Percentiles rank a stretch among this genome's conserved stretches.
phyloP scores from a whole-genome alignment of 257 asterid species.

The Lavandula angustifolia region DNA sequence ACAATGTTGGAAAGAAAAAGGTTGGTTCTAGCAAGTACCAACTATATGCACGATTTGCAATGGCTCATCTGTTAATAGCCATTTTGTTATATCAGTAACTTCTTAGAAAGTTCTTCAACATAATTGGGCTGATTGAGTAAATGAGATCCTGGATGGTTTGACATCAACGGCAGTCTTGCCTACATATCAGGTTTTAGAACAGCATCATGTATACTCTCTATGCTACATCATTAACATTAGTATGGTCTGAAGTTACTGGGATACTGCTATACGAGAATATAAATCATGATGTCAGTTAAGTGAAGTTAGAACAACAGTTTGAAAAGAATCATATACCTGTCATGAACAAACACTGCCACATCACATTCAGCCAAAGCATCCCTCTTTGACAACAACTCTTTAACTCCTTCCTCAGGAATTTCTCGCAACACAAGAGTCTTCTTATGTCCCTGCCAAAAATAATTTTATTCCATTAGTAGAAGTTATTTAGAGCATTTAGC shows the following conservation, averaged over 20 bases:
- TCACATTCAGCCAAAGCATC: conserved; percentile 92
- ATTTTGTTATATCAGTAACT: neutral
- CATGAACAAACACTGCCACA: conserved; percentile 89
- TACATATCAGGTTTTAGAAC: neutral
- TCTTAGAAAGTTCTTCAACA: neutral
- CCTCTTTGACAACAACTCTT: conserved; percentile 58
- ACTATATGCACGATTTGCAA: neutral
- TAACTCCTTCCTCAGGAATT: conserved; percentile 80
- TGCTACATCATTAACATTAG: too few species aligned
- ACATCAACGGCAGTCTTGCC: neutral
- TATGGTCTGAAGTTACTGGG: neutral
- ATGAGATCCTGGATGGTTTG: conserved; percentile 8
- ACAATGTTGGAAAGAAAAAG: neutral
- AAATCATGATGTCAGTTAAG: neutral
- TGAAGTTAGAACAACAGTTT: too few species aligned
- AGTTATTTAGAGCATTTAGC: conserved; percentile 2
- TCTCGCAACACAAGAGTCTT: conserved; percentile 83
- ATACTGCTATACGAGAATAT: conserved; percentile 10
- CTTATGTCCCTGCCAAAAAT: conserved; percentile 61
- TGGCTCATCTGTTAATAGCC: neutral
- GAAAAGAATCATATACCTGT: conserved; percentile 50
- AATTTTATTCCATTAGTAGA: conserved; percentile 19
- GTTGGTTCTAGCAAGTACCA: neutral
- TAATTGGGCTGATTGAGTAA: neutral
- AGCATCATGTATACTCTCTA: too few species aligned